Evolutionary conservation across 768 basidiomycete genomes (phyloP), one percentile per base, ranked within the genome.

Genomic region (Mycena epipterygia): DNA sequence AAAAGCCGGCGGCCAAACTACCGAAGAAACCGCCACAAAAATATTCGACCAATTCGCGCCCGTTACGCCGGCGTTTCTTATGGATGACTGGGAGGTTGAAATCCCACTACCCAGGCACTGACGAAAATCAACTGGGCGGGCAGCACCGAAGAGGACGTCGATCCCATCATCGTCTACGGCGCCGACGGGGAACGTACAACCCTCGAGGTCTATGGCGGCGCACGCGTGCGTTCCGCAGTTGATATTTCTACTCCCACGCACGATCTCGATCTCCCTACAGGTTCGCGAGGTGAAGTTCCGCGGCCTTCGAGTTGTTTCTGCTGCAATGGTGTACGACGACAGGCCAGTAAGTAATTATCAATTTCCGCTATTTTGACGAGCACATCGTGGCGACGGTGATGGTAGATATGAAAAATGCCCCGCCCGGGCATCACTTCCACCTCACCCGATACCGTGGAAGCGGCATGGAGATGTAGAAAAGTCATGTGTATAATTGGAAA

Each of bases 361-460:
- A 69, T 16, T 69, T 69, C 42, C 60, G 67, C 0, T 69, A 58
- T n/a, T 61, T 69, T 27, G n/a, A 64, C 35, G 61, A 63, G 46
- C 25, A 63, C 37, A 69, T 46, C 2, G 61, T 64, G 19, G 68
- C n/a, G n/a, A n/a, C 68, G 11, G 52, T 41, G 16, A 49, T 49
- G 33, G 64, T 69, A 61, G 61, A 69, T 19, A 1, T 23, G 2
- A 58, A 64, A 35, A 27, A 19, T 9, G 33, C 27, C n/a, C n/a
- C n/a, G 19, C 53, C 68, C 19, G 53, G 46, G 14, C 64, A 57
- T 58, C 61, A 69, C 37, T 62, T 62, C 46, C 16, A 68, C 55
- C 16, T 69, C 19, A 69, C 23, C 3, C 35, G 12, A n/a, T n/a
- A n/a, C 27, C 57, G 41, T 9, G 32, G 52, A n/a, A n/a, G 32